Conservation (phyloP, 176 grass and related monocot genomes). For the Aegilops longissima region DNA sequence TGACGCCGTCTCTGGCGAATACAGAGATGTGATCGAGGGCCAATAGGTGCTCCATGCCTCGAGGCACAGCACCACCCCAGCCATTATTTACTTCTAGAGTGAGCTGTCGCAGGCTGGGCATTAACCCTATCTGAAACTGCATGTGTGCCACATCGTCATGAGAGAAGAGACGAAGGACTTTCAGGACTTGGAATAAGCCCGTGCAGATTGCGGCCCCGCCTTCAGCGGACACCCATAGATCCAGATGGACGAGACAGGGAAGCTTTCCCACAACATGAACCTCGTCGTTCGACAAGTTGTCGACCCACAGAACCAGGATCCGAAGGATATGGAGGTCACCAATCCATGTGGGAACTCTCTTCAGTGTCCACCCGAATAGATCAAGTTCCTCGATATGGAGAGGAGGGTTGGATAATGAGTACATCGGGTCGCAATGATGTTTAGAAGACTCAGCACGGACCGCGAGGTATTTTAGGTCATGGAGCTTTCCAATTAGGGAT, state of each 20-base stretch:
- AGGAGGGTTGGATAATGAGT: neutral
- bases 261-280: neutral
- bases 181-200: neutral
- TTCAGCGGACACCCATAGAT: neutral
- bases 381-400: neutral
- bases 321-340: neutral
- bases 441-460: rapidly evolving
- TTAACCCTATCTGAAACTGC: neutral
- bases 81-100: rapidly evolving
- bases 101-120: neutral
- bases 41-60: neutral
- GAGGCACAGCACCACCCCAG: neutral
- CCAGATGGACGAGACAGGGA: neutral
- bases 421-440: neutral
- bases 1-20: neutral
- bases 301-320: rapidly evolving
- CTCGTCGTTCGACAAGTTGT: neutral
- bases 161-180: neutral
- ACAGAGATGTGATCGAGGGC: neutral
- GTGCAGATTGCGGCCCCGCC: neutral
- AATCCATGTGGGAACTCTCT: neutral
- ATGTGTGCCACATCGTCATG: neutral
- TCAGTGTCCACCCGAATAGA: neutral
- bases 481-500: neutral
- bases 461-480: rapidly evolving